These are phyloP conservation scores for Trichoderma virens DNA, from an alignment of 495 filamentous ascomycete species.

Conservation along the genomic window DNA sequence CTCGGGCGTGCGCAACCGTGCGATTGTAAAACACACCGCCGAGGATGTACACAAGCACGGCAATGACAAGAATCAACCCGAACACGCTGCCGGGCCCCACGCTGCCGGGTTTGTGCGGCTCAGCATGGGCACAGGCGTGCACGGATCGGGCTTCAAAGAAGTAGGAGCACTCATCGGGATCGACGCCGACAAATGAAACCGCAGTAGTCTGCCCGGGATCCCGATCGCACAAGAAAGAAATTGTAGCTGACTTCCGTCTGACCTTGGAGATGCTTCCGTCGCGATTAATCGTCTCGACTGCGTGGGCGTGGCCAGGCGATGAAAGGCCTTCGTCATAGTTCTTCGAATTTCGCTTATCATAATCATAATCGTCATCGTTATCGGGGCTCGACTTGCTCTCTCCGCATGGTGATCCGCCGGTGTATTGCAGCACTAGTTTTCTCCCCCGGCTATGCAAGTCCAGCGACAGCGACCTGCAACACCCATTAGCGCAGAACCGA, in stretches of 20 bases:
- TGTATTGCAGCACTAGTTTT: slow-evolving; percentile 89
- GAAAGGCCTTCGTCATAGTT: not conserved
- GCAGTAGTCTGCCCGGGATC: slow-evolving; percentile 50
- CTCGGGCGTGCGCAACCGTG: slow-evolving; percentile 87
- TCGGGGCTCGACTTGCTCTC: slow-evolving; percentile 26
- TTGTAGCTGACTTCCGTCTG: slow-evolving; percentile 74
- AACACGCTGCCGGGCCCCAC: slow-evolving; percentile 86
- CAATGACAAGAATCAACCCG: slow-evolving; percentile 80
- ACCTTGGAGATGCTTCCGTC: slow-evolving; percentile 20
- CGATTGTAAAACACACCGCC: slow-evolving; percentile 94
- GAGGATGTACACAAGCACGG: slow-evolving; percentile 78
- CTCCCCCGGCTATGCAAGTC: slow-evolving; percentile 72
- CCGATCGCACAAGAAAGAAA: slow-evolving; percentile 88
- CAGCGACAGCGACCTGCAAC: slow-evolving; percentile 54
- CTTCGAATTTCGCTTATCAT: slow-evolving; percentile 9
- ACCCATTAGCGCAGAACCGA: slow-evolving; percentile 3
- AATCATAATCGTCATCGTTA: slow-evolving; percentile 22
- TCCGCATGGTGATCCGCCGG: slow-evolving; percentile 75
- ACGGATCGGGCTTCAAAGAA: slow-evolving; percentile 90
- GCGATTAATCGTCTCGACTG: slow-evolving; percentile 2
- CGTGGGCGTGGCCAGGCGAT: not conserved
- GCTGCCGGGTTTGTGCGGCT: slow-evolving; percentile 53
- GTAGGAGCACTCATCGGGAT: slow-evolving; percentile 86
- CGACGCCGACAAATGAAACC: slow-evolving; percentile 74
- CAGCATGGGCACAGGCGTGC: slow-evolving; percentile 65